phyloP scores from a whole-genome alignment of 202 grass and related monocot species.

The Hordeum pubiflorum region DNA sequence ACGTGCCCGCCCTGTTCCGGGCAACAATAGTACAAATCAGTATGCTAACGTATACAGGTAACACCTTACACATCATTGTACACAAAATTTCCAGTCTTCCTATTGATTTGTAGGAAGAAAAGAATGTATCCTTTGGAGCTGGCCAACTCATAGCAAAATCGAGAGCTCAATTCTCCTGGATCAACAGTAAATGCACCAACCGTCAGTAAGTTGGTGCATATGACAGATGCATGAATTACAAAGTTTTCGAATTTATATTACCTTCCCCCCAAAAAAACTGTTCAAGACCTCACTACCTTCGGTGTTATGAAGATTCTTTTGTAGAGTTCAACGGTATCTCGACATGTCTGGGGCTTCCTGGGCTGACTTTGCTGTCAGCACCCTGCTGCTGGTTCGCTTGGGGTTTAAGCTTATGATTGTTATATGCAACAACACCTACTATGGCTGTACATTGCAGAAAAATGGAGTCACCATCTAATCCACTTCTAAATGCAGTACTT shows the following conservation, averaged over 20 bases:
- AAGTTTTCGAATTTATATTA: slow-evolving; percentile 11
- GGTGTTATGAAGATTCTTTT: slow-evolving; percentile 50
- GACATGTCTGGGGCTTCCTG: slow-evolving; percentile 36
- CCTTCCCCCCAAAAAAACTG: slow-evolving; percentile 16
- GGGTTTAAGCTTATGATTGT: slow-evolving; percentile 76
- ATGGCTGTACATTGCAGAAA: slow-evolving; percentile 57
- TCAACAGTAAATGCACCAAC: slow-evolving; percentile 18
- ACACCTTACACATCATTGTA: slow-evolving; percentile 29
- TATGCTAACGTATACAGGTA: slow-evolving; percentile 12
- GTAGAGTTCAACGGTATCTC: slow-evolving; percentile 39
- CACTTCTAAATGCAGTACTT: slow-evolving; percentile 10
- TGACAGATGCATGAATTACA: not conserved
- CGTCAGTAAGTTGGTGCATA: not conserved
- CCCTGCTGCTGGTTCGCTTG: slow-evolving; percentile 41
- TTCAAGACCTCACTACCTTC: slow-evolving; percentile 12
- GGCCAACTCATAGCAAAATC: slow-evolving; percentile 22
- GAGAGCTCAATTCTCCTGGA: slow-evolving; percentile 26
- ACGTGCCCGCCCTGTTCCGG: not conserved
- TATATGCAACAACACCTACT: slow-evolving; percentile 84
- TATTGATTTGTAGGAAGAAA: slow-evolving; percentile 5
- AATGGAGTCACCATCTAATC: slow-evolving; percentile 18
- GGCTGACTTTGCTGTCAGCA: slow-evolving; percentile 20
- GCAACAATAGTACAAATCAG: slow-evolving; percentile 26
- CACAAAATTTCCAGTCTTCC: slow-evolving; percentile 35
- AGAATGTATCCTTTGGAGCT: slow-evolving; percentile 32